Evolutionary conservation across 805 yeast species (phyloP).

Genomic region (Teunomyces tritomae): DNA sequence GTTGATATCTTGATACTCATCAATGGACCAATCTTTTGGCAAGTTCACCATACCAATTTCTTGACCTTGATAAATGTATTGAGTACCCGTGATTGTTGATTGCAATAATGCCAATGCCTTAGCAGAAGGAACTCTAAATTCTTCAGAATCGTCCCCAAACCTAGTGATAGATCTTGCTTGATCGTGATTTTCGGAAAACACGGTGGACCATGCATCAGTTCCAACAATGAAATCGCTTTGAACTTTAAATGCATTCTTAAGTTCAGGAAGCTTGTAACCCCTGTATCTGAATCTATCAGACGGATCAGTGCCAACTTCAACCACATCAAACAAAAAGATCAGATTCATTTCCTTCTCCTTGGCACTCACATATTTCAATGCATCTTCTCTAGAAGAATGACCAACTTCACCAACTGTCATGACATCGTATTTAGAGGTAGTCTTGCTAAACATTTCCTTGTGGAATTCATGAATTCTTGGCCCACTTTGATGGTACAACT

Average conservation of each 20-base stretch:
- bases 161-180: constrained; percentile 53
- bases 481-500: constrained; percentile 37
- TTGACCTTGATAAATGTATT: constrained; percentile 59
- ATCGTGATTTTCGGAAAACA: constrained; percentile 57
- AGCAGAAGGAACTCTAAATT: constrained; percentile 37
- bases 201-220: constrained; percentile 59
- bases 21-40: constrained; percentile 43
- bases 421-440: constrained; percentile 45
- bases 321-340: constrained; percentile 34
- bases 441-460: constrained; percentile 45
- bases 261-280: constrained; percentile 33
- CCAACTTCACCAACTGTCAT: constrained; percentile 61
- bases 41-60: constrained; percentile 56
- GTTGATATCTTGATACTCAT: constrained; percentile 51
- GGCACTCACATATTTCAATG: constrained; percentile 42
- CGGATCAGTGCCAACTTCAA: constrained; percentile 33
- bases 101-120: constrained; percentile 49
- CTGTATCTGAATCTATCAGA: constrained; percentile 33
- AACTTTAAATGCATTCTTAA: constrained; percentile 27
- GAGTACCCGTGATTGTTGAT: constrained; percentile 49
- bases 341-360: constrained; percentile 35
- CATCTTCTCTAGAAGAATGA: constrained; percentile 36
- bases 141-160: constrained; percentile 42
- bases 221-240: constrained; percentile 36
- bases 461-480: constrained; percentile 59